Base-by-base conservation (phyloP, 192 early-diverging fungal genomes). In the Backusella tarrabulga region DNA sequence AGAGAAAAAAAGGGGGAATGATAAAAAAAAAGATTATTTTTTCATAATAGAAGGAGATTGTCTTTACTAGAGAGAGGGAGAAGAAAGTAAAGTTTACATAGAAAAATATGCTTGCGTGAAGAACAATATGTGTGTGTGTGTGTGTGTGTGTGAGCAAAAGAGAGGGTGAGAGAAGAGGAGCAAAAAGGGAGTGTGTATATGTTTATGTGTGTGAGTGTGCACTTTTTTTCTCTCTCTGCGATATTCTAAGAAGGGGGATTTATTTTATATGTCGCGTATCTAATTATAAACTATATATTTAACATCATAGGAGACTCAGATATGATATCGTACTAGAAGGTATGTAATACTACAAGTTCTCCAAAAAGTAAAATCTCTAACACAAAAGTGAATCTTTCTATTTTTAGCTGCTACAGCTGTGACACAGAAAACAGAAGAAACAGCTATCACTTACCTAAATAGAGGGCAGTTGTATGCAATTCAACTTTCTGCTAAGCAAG, bases 401-500 rank as follows among this genome's bases (percentile, higher is more conserved):
- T 35, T 42, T 52, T 54, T 40, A 79, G 78, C 78, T n/a, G 35
- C 67, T 2, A 79, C 78, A 19, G 78, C 78, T 9, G 78, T 75
- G 15, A 79, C 78, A 32, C 78, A 79, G 71, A 74, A 69, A 52
- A 73, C 73, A 34, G 78, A 79, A 40, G 78, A 79, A 60, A 38
- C 78, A 12, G 34, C 73, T 1, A 52, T 79, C 14, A 79, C 78
- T 23, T 79, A 79, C 52, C 67, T 79, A 3, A 79, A 79, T 52
- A 67, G 78, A n/a, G 88, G 87, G n/a, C 88, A 90, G 79, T 81
- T 79, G 29, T 94, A 94, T 79, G 82, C 81, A 6, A 79, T 94
- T 21, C 80, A 85, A 4, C 68, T 92, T 29, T 54, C 85, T 50
- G 90, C 92, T 80, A 76, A 76, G 7, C 83, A 85, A 8, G 83